Conservation (phyloP, 2,329 filamentous ascomycete genomes). For the Pseudopyrenochaeta lycopersici region DNA sequence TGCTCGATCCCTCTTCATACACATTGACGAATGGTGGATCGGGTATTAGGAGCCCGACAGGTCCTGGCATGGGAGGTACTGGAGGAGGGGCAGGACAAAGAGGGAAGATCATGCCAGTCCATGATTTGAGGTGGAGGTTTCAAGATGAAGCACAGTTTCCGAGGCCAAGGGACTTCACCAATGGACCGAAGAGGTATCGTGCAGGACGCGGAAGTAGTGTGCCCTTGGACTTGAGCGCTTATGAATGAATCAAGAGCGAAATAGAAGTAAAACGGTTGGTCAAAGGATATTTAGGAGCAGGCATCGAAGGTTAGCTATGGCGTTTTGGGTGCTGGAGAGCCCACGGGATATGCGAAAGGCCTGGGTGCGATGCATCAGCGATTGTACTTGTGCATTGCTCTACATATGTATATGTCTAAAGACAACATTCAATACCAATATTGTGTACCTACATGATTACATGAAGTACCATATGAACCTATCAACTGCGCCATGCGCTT, state of each 20-base stretch:
- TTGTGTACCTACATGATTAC: no score
- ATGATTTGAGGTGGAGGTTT: constrained; percentile 87
- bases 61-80: constrained; percentile 22
- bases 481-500: not conserved
- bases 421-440: not conserved
- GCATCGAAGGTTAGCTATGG: constrained; percentile 30
- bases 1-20: constrained; percentile 79
- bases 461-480: not conserved
- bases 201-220: constrained; percentile 94
- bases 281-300: not conserved
- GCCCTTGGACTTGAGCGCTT: constrained; percentile 79
- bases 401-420: not conserved
- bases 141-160: constrained; percentile 83
- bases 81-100: constrained; percentile 29
- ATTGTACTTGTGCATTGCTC: not conserved
- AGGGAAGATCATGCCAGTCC: constrained; percentile 63
- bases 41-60: constrained; percentile 30
- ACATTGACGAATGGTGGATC: constrained; percentile 62
- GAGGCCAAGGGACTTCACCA: constrained; percentile 81
- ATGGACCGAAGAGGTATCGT: constrained; percentile 80
- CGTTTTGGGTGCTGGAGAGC: constrained; percentile 12
- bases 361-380: not conserved
- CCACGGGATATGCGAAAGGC: not conserved
- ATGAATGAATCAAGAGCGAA: constrained; percentile 51
- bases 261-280: not conserved